Conservation (phyloP, 176 grass and related monocot genomes). For the Metroxylon sagu region DNA sequence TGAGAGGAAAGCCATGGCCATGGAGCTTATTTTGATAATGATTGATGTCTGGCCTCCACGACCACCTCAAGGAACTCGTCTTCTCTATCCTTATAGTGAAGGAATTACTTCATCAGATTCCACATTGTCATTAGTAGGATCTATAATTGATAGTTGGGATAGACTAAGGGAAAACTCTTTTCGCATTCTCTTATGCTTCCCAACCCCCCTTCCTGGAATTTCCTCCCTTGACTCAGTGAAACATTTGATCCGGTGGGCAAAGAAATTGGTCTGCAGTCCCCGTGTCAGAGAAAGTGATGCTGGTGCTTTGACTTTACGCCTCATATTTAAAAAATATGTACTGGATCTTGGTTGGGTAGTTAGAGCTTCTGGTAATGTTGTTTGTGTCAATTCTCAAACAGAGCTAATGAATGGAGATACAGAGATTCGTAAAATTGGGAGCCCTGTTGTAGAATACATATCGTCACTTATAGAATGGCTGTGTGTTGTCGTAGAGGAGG, state of each 20-base stretch:
- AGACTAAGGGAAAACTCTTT: conserved; percentile 79
- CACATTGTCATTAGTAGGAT: conserved; percentile 89
- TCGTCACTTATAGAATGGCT: conserved; percentile 77
- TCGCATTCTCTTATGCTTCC: conserved; percentile 79
- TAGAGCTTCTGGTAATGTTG: conserved; percentile 45
- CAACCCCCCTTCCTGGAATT: conserved; percentile 96
- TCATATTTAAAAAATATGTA: conserved; percentile 95
- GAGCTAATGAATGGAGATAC: conserved; percentile 29
- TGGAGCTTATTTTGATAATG: conserved; percentile 93
- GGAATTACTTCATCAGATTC: conserved; percentile 76
- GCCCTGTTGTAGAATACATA: conserved; percentile 63
- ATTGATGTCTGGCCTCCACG: conserved; percentile 87
- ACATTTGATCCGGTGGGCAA: conserved; percentile 73
- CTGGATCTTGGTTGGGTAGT: conserved; percentile 68
- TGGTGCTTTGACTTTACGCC: conserved; percentile 82
- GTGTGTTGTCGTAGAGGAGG: conserved; percentile 61
- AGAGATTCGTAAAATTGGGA: conserved; percentile 29
- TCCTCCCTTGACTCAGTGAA: conserved; percentile 53
- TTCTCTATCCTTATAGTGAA: conserved; percentile 60
- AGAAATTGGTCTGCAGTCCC: conserved; percentile 69
- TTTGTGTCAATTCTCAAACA: conserved; percentile 40
- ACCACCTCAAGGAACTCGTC: conserved; percentile 41
- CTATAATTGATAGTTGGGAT: conserved; percentile 97
- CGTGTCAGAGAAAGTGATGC: conserved; percentile 99
- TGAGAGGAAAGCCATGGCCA: conserved; percentile 98